Base-by-base conservation (phyloP, 2,329 filamentous ascomycete species). In the Truncatella angustata region DNA sequence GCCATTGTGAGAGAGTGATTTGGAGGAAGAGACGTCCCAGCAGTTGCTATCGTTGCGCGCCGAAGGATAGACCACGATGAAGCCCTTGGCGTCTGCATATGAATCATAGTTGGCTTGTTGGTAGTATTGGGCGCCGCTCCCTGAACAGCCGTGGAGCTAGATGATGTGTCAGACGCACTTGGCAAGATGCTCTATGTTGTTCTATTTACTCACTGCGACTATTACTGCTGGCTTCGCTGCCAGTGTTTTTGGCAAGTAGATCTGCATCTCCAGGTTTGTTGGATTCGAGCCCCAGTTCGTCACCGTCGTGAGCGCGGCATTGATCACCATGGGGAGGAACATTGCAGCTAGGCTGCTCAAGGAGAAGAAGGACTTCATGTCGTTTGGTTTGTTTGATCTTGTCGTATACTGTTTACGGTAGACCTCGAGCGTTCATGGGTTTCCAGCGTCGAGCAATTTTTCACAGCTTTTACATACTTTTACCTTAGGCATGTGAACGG, bases 1-100 rank as follows among this genome's bases (percentile, higher is more conserved):
- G 6, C 79, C 81, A 51, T 79, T 72, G 58, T 82, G 81, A 3
- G 73, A 78, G 2, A 85, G 71, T 0, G 80, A 73, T 26, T 62
- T 61, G 3, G 64, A 60, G 26, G 70, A 75, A 12, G 71, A 73
- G 5, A 79, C 76, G 52, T 81, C 77, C 77, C 77, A 80, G 63
- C 77, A 80, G 50, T 60, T 54, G 37, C 32, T 57, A 21, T 62
- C 60, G 32, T 59, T 60, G 18, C 34, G 54, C 3, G 57, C 56
- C 16, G 50, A 43, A 5, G 60, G 60, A 35, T 62, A 62, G 4
- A 58, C 50, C 16, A 58, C 58, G 37, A 62, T 57, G 35, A 61
- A 61, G 4, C 60, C 60, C 5, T 53, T 14, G 5, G 50, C 35
- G 4, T 61, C 49, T 14, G 60, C 60, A 28, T 58, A 28, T 5